Percentiles rank a stretch among this genome's conserved stretches.
These are phyloP conservation scores for Zangia roseola DNA, from an alignment of 768 basidiomycete genomes.

Conservation along the genomic window DNA sequence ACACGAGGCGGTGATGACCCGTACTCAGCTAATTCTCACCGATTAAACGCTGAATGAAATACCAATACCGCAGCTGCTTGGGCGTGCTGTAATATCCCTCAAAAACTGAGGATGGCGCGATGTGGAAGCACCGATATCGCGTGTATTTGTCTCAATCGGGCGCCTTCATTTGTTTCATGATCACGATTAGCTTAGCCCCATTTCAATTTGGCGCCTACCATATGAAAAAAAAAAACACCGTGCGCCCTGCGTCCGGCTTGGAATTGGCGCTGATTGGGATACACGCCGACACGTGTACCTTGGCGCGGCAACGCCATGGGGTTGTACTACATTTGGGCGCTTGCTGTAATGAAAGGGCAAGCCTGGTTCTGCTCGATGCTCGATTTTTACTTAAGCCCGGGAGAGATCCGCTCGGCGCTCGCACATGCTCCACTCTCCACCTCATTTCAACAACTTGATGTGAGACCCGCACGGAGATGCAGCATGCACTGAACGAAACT, in stretches of 20 bases:
- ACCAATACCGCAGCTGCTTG: background rate
- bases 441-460: background rate
- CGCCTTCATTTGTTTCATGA: slow-evolving; percentile 1
- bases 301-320: background rate
- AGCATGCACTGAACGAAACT: background rate
- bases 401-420: slow-evolving; percentile 3
- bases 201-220: background rate
- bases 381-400: background rate
- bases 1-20: no score
- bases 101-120: no score
- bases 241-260: background rate
- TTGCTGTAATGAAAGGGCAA: background rate
- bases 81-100: slow-evolving; percentile 12
- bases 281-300: background rate
- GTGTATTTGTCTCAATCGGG: background rate
- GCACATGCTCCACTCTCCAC: slow-evolving; percentile 5
- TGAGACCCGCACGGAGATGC: no score
- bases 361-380: background rate
- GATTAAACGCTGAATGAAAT: slow-evolving; percentile 1
- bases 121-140: background rate
- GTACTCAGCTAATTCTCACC: background rate
- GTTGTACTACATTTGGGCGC: no score
- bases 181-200: background rate
- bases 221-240: background rate
- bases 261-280: slow-evolving; percentile 3